Percentiles rank a stretch among this genome's conserved stretches.
phyloP scores from a whole-genome alignment of 768 basidiomycete genomes.

The Neoboletus magnificus region DNA sequence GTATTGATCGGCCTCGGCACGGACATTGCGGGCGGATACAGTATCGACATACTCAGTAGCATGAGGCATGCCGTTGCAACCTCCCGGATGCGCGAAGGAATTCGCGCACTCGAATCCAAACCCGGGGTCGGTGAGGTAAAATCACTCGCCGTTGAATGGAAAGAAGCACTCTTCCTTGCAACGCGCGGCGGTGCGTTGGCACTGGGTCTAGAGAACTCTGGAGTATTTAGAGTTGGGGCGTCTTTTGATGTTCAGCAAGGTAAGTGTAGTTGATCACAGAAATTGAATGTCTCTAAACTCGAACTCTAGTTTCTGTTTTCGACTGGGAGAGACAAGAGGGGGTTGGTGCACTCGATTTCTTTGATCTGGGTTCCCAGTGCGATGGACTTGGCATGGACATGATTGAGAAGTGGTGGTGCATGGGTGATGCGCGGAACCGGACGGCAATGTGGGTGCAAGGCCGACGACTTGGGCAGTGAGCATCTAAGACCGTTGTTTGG shows the following conservation, averaged over 20 bases:
- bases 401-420: constrained; percentile 90
- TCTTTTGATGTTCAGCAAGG: constrained; percentile 77
- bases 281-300: background rate
- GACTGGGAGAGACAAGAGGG: constrained; percentile 41
- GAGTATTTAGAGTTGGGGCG: constrained; percentile 56
- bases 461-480: constrained; percentile 7
- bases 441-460: constrained; percentile 77
- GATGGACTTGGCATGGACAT: constrained; percentile 42
- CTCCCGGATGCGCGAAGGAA: constrained; percentile 66
- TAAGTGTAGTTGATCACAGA: constrained; percentile 34
- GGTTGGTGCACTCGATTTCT: constrained; percentile 68
- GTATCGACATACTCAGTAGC: constrained; percentile 66
- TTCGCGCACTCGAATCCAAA: constrained; percentile 27
- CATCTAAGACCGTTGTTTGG: constrained; percentile 6
- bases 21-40: constrained; percentile 87
- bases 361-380: constrained; percentile 37
- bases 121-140: background rate
- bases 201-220: constrained; percentile 53
- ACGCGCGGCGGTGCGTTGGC: constrained; percentile 77
- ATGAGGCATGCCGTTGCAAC: constrained; percentile 80
- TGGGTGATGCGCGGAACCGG: constrained; percentile 70
- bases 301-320: constrained; percentile 43
- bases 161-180: constrained; percentile 74
- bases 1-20: constrained; percentile 80
- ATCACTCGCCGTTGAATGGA: constrained; percentile 68